These are phyloP conservation scores for Simmondsia chinensis DNA, from an alignment of 148 eudicot species.

Conservation along the genomic window DNA sequence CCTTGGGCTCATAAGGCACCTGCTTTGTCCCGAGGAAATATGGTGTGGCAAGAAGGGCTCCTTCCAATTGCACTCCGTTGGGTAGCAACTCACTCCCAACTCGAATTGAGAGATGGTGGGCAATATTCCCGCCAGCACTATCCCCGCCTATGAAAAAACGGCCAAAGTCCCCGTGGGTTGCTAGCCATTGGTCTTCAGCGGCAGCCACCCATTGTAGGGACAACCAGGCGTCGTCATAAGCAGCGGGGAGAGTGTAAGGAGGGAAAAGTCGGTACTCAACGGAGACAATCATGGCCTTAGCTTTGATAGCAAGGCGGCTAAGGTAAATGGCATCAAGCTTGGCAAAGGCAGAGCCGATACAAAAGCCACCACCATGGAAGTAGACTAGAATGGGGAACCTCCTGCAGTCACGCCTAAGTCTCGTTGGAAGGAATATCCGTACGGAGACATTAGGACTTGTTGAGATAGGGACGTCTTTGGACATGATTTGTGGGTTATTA, in stretches of 20 bases:
- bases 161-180: constrained; percentile 15
- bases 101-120: constrained; percentile 30
- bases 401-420: no score
- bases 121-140: constrained; percentile 48
- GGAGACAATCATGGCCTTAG: constrained; percentile 23
- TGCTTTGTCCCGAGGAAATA: constrained; percentile 31
- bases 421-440: no score
- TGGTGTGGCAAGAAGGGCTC: constrained; percentile 34
- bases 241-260: constrained; percentile 23
- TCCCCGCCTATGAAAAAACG: constrained; percentile 47
- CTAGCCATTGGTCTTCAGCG: constrained; percentile 27
- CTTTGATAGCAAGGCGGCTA: no score
- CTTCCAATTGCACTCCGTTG: constrained; percentile 14
- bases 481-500: no score
- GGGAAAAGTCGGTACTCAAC: constrained; percentile 36
- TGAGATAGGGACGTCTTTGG: no score
- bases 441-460: no score
- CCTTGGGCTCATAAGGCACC: constrained; percentile 12
- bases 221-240: constrained; percentile 32
- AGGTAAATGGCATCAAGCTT: no score
- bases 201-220: constrained; percentile 25
- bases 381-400: no score
- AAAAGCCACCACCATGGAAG: no score
- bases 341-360: no score
- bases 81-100: no score